Conservation (phyloP, 495 filamentous ascomycete genomes). For the Aspergillus avenaceus region DNA sequence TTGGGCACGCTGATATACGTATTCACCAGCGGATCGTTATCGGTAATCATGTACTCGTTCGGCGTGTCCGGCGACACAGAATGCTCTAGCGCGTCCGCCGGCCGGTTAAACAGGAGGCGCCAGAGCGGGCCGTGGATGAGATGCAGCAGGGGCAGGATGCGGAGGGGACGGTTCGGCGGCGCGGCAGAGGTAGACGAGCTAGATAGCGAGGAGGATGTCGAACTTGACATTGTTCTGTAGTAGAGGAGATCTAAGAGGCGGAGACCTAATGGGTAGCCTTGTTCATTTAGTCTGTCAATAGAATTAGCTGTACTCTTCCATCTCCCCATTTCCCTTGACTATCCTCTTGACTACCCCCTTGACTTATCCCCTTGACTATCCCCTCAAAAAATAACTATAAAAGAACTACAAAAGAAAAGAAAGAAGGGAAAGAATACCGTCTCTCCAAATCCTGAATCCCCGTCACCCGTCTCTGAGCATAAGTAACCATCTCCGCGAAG, state of each 20-base stretch:
- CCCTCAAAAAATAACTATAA: too few species aligned
- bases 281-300: constrained; percentile 70
- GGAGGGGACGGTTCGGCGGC: constrained; percentile 72
- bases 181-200: constrained; percentile 65
- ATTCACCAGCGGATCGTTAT: constrained; percentile 95
- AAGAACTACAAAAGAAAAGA: too few species aligned
- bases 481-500: constrained; percentile 94
- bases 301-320: background rate
- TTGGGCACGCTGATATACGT: constrained; percentile 86
- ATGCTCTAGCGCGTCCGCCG: constrained; percentile 89
- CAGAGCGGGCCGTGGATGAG: constrained; percentile 89
- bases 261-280: constrained; percentile 92
- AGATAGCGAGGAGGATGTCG: constrained; percentile 75
- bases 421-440: constrained; percentile 53
- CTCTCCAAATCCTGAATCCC: constrained; percentile 92
- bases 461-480: constrained; percentile 85
- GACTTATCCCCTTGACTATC: too few species aligned
- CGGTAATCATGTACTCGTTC: constrained; percentile 96
- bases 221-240: constrained; percentile 54
- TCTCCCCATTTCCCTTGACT: too few species aligned
- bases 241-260: constrained; percentile 93
- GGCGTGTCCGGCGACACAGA: constrained; percentile 72
- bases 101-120: constrained; percentile 84
- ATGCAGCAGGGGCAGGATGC: constrained; percentile 87
- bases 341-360: too few species aligned